These are phyloP conservation scores for Hypoxylon sp. DNA, from an alignment of 2,329 filamentous ascomycete genomes.

Conservation along the genomic window DNA sequence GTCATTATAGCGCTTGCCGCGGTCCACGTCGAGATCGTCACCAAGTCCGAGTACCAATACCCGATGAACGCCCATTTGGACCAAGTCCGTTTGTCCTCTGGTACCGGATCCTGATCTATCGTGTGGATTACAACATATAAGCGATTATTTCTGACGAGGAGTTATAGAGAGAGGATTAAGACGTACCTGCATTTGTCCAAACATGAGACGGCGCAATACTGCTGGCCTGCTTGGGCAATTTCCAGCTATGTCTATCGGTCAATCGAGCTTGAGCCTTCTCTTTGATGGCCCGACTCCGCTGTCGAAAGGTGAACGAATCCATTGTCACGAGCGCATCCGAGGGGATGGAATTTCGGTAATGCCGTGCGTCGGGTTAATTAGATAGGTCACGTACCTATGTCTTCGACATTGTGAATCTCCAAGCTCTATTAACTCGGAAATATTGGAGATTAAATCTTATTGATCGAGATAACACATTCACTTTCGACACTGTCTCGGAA, in stretches of 20 bases:
- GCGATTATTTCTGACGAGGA: too few relatives aligned
- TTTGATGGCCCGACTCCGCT: conserved; percentile 26
- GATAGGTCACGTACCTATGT: too few relatives aligned
- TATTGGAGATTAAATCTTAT: neutral
- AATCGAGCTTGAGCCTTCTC: conserved; percentile 38
- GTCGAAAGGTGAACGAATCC: conserved; percentile 27
- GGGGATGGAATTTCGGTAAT: too few relatives aligned
- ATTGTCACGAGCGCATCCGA: conserved; percentile 16
- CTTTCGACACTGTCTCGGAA: conserved; percentile 5
- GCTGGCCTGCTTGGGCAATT: conserved; percentile 45
- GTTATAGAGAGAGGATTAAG: too few relatives aligned
- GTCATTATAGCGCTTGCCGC: conserved; percentile 45
- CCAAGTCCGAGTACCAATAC: conserved; percentile 59
- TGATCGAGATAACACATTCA: neutral
- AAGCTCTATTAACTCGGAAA: conserved; percentile 1
- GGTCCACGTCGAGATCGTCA: conserved; percentile 46
- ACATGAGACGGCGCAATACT: conserved; percentile 46
- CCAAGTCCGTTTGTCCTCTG: conserved; percentile 55
- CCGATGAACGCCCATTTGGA: conserved; percentile 54
- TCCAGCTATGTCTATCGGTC: conserved; percentile 43
- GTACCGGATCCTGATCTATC: conserved; percentile 44
- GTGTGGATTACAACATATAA: neutral
- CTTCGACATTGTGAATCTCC: too few relatives aligned
- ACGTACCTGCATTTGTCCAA: conserved; percentile 43
- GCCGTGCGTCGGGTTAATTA: too few relatives aligned